phyloP scores from a whole-genome alignment of 768 basidiomycete species.

The Rhodosporidiobolus odoratus region DNA sequence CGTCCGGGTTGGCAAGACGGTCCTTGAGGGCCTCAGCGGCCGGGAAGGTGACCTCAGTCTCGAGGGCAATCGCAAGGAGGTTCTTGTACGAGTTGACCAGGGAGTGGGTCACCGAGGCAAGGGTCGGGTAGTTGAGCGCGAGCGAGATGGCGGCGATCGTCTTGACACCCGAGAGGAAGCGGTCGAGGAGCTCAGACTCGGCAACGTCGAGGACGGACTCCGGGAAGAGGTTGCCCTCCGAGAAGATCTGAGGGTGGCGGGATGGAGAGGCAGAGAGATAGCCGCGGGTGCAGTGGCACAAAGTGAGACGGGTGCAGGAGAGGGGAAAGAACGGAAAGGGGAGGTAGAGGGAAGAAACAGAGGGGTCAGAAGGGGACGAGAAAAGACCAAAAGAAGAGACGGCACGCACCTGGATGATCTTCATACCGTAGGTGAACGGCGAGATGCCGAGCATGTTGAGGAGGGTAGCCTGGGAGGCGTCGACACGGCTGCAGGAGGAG shows the following conservation, averaged over 20 bases:
- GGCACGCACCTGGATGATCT: slow-evolving; percentile 56
- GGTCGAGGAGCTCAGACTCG: slow-evolving; percentile 81
- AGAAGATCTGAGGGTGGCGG: slow-evolving; percentile 98
- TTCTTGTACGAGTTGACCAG: slow-evolving; percentile 99
- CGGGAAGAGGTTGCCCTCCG: slow-evolving; percentile 78
- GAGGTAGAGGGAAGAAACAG: not conserved
- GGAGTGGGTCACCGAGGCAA: slow-evolving; percentile 88
- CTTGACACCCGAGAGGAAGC: slow-evolving; percentile 89
- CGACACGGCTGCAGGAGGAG: slow-evolving; percentile 54
- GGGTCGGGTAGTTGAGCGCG: slow-evolving; percentile 90
- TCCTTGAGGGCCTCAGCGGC: no score
- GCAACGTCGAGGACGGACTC: slow-evolving; percentile 87
- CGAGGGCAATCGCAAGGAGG: slow-evolving; percentile 58
- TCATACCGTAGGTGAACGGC: slow-evolving; percentile 87
- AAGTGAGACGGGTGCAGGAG: no score
- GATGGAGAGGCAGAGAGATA: no score
- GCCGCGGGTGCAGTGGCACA: no score
- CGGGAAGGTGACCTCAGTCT: no score
- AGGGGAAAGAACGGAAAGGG: not conserved
- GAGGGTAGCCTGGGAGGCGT: slow-evolving; percentile 91
- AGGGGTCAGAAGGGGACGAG: not conserved
- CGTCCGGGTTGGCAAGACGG: no score
- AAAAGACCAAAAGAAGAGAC: not conserved
- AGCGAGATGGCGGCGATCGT: slow-evolving; percentile 93
- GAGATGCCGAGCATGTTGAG: slow-evolving; percentile 99